These are phyloP conservation scores for Aspergillus bertholletiae DNA, from an alignment of 495 filamentous ascomycete species.

Conservation along the genomic window DNA sequence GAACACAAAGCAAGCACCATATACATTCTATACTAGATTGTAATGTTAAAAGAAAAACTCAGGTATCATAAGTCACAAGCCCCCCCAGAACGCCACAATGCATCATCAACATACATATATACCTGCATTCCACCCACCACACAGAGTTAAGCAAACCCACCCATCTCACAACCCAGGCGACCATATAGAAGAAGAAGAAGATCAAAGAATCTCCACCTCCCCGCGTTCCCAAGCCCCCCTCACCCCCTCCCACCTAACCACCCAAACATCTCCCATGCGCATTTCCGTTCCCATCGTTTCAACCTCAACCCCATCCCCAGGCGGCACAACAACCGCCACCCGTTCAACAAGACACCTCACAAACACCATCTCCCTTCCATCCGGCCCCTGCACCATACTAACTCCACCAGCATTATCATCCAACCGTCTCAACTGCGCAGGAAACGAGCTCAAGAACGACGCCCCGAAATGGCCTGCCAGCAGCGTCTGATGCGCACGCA, in stretches of 20 bases:
- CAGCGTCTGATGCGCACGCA: conserved; percentile 75
- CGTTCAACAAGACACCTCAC: conserved; percentile 63
- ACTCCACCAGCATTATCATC: conserved; percentile 88
- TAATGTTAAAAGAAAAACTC: neutral
- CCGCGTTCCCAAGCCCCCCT: conserved; percentile 66
- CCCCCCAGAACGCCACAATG: neutral
- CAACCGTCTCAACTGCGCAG: conserved; percentile 67
- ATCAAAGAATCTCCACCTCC: conserved; percentile 78
- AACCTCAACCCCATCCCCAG: conserved; percentile 55
- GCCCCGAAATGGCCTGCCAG: conserved; percentile 76
- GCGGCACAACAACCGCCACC: conserved; percentile 51
- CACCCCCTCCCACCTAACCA: conserved; percentile 83
- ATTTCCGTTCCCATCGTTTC: conserved; percentile 55
- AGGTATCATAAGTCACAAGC: neutral
- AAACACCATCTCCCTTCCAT: conserved; percentile 79
- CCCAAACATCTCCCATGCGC: conserved; percentile 78
- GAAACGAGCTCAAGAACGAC: conserved; percentile 80
- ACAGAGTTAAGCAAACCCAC: too few species aligned
- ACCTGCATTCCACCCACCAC: neutral
- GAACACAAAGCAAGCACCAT: too few species aligned
- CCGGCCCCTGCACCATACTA: conserved; percentile 88
- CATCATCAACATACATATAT: neutral
- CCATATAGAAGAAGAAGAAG: conserved; percentile 1
- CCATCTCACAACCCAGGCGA: neutral
- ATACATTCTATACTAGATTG: neutral